Evolutionary conservation across 768 basidiomycete species (phyloP).

Genomic region (Leucocoprinus leucothites): DNA sequence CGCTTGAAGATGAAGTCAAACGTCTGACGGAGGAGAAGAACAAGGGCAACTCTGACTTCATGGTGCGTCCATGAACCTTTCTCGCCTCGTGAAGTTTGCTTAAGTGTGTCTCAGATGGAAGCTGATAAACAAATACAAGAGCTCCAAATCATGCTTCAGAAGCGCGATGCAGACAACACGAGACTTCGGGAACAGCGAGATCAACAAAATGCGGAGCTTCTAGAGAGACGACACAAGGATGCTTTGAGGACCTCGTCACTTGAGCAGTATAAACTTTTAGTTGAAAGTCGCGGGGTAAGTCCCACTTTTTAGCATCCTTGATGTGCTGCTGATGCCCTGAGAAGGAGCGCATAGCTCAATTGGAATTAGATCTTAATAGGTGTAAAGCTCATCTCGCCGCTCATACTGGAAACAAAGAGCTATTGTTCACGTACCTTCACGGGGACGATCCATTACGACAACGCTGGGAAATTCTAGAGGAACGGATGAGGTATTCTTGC

Average conservation of each 20-base stretch:
- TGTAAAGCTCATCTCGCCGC: constrained; percentile 79
- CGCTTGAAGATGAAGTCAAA: constrained; percentile 7
- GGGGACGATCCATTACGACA: constrained; percentile 46
- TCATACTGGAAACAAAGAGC: constrained; percentile 62
- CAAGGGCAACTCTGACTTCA: neutral
- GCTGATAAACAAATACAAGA: constrained; percentile 42
- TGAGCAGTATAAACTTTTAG: constrained; percentile 63
- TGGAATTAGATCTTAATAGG: constrained; percentile 71
- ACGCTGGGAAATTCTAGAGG: constrained; percentile 51
- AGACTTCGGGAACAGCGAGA: constrained; percentile 75
- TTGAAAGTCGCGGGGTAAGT: constrained; percentile 57
- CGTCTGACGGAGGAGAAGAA: constrained; percentile 7
- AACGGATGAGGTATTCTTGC: constrained; percentile 49
- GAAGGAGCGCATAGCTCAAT: constrained; percentile 68
- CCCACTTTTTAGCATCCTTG: neutral
- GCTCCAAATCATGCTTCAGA: constrained; percentile 53
- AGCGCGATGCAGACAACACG: constrained; percentile 63
- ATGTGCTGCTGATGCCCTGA: constrained; percentile 11
- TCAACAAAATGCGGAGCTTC: constrained; percentile 57
- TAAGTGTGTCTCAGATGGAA: neutral
- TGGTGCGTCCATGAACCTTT: constrained; percentile 31
- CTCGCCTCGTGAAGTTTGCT: neutral
- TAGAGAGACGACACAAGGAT: constrained; percentile 69
- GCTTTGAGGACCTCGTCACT: constrained; percentile 51
- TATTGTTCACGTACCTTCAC: constrained; percentile 66